Conservation (phyloP, 1,139 yeast species). For the Nakaseomyces bracarensis region DNA sequence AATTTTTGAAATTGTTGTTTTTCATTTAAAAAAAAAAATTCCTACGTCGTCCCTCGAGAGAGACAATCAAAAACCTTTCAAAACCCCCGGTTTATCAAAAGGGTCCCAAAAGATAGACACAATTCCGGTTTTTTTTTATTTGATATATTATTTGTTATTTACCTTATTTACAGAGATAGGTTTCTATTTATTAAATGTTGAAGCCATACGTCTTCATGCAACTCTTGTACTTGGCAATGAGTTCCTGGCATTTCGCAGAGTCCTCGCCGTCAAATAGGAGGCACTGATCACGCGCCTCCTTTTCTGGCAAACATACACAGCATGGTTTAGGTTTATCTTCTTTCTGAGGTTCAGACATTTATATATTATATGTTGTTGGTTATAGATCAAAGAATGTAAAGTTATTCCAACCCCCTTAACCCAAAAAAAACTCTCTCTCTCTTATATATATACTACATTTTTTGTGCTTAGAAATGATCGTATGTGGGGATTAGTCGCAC, state of each 20-base stretch:
- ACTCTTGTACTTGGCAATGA: conserved; percentile 61
- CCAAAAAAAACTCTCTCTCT: too few species aligned
- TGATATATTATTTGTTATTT: not conserved
- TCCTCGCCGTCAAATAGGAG: conserved; percentile 76
- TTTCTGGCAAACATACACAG: conserved; percentile 88
- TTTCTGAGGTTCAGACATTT: conserved; percentile 7
- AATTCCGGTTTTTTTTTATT: too few species aligned
- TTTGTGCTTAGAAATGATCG: too few species aligned
- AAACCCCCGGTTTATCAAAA: too few species aligned
- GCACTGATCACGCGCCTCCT: conserved; percentile 80
- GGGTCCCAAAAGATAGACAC: too few species aligned
- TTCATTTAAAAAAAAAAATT: not conserved
- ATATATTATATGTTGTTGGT: too few species aligned
- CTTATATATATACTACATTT: too few species aligned
- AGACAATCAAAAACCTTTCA: too few species aligned
- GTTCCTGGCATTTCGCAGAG: conserved; percentile 67
- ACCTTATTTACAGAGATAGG: not conserved
- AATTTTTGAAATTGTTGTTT: too few species aligned
- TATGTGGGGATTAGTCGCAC: too few species aligned
- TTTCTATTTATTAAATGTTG: conserved; percentile 34
- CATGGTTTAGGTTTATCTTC: conserved; percentile 78
- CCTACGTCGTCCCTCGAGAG: conserved; percentile 5
- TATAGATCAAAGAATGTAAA: too few species aligned
- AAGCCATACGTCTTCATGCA: conserved; percentile 95
- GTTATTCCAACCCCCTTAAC: not conserved